Percentiles rank a stretch among this genome's conserved stretches.
Conservation (phyloP, 2,329 filamentous ascomycete genomes). For the Exophiala phaeomuriformis region DNA sequence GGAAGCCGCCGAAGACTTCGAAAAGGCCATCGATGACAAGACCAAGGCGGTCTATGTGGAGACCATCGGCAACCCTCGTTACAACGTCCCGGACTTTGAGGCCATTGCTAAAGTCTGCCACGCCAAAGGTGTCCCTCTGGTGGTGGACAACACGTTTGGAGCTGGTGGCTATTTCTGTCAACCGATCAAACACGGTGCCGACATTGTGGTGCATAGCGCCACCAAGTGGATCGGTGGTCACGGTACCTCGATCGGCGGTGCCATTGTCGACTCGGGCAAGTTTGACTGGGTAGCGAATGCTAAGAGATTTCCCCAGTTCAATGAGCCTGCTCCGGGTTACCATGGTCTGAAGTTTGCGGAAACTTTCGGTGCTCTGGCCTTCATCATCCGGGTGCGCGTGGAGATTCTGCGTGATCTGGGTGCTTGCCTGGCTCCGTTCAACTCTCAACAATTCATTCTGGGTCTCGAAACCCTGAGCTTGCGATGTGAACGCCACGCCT, state of each 20-base stretch:
- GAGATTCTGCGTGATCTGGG: slow-evolving; percentile 87
- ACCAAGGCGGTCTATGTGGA: slow-evolving; percentile 85
- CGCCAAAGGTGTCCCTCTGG: slow-evolving; percentile 54
- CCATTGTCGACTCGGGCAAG: slow-evolving; percentile 75
- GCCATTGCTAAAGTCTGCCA: slow-evolving; percentile 73
- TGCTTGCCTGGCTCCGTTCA: slow-evolving; percentile 77
- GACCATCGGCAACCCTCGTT: slow-evolving; percentile 80
- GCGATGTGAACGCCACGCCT: slow-evolving; percentile 75
- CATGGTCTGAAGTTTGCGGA: slow-evolving; percentile 94
- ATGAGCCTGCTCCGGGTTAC: slow-evolving; percentile 80
- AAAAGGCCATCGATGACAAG: slow-evolving; percentile 72
- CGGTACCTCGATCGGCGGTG: slow-evolving; percentile 71
- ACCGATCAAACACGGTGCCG: slow-evolving; percentile 77
- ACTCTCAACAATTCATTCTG: slow-evolving; percentile 81
- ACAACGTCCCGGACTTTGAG: slow-evolving; percentile 82
- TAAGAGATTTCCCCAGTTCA: slow-evolving; percentile 83
- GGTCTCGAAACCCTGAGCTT: slow-evolving; percentile 85
- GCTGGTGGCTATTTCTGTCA: slow-evolving; percentile 77
- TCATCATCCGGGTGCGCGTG: slow-evolving; percentile 76
- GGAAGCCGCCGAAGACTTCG: slow-evolving; percentile 61
- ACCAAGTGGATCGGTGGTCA: slow-evolving; percentile 94
- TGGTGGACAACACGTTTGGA: slow-evolving; percentile 83
- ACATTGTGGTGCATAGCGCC: slow-evolving; percentile 82
- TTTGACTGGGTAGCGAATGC: slow-evolving; percentile 81
- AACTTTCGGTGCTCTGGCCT: slow-evolving; percentile 75